Evolutionary conservation across 1,139 yeast genomes (phyloP), one percentile per base, ranked within the genome.

Genomic region (Geotrichum restrictum): DNA sequence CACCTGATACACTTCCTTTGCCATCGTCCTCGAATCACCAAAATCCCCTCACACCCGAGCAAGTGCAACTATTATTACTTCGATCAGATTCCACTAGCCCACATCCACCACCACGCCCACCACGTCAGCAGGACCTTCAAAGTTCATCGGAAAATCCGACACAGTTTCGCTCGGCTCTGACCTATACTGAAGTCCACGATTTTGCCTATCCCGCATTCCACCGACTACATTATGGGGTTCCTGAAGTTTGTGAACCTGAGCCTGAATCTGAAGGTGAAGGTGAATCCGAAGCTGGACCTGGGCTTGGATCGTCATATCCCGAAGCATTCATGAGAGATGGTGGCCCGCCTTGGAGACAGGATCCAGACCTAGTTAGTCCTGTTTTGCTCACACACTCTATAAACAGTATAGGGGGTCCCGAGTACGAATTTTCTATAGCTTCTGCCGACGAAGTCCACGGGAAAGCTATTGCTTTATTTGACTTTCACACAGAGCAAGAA

Each of bases 401-500:
- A 13, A 66, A 64, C 10, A 67, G 64, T 47, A 65, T 64, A 13
- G 63, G 61, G 24, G 65, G 63, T 18, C 64, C 66, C 16, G 67
- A 64, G 42, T 61, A 60, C 49, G 66, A 65, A 44, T 60, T 68
- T 29, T 69, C 75, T 0, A 67, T 53, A 10, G 53, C 64, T 1
- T 61, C 66, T 27, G 62, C 62, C 13, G 74, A 72, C 55, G 80
- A 74, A 57, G 69, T 80, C 43, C 77, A 77, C 57, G 78, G 80
- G 48, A 76, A 80, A 56, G 96, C 96, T 1, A 72, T 89, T 27
- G 97, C 98, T 1, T 68, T 93, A 51, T 93, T 89, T 68, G 94
- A 89, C 62, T 93, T 93, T 65, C 76, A 73, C 34, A 96, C 98
- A 0, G 98, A 93, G 66, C 93, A 93, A 68, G 96, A 88, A 61